Conservation (phyloP, 352 stramenopile species). For the Globisporangium middletonii region DNA sequence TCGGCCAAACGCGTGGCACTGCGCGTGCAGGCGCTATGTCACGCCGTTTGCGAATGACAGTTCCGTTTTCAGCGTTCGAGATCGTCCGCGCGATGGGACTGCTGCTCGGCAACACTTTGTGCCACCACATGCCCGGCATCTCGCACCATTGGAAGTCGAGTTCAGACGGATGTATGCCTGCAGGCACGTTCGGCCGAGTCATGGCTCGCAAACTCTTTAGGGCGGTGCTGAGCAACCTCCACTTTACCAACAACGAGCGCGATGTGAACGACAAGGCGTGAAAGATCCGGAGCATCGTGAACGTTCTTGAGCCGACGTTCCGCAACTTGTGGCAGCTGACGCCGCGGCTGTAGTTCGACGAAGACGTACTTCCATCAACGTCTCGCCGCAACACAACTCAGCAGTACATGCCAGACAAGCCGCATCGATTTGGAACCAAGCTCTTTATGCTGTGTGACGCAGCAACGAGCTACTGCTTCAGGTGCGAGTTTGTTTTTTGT, state of each 20-base stretch:
- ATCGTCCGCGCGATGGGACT: no score
- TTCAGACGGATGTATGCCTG: constrained; percentile 7
- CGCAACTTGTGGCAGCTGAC: constrained; percentile 5
- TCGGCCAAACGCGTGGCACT: no score
- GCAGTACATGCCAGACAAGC: constrained; percentile 33
- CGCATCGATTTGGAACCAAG: constrained; percentile 22
- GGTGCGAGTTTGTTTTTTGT: constrained; percentile 5
- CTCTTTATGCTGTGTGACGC: constrained; percentile 28
- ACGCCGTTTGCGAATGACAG: no score
- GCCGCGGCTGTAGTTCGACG: constrained; percentile 21
- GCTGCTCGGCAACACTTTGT: neutral
- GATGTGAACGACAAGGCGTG: constrained; percentile 11
- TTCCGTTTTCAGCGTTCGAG: no score
- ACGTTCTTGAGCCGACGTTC: constrained; percentile 10
- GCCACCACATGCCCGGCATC: constrained; percentile 10
- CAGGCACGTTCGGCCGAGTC: constrained; percentile 13
- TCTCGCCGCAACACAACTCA: constrained; percentile 18
- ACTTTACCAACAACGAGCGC: constrained; percentile 18
- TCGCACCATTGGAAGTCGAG: constrained; percentile 16
- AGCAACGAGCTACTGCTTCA: constrained; percentile 10
- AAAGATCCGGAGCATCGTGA: constrained; percentile 14
- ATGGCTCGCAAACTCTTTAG: constrained; percentile 18
- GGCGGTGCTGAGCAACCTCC: constrained; percentile 15
- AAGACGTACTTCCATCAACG: constrained; percentile 19
- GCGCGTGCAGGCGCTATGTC: no score